Evolutionary conservation across 768 basidiomycete genomes (phyloP).

Genomic region (Auricularia sp.): DNA sequence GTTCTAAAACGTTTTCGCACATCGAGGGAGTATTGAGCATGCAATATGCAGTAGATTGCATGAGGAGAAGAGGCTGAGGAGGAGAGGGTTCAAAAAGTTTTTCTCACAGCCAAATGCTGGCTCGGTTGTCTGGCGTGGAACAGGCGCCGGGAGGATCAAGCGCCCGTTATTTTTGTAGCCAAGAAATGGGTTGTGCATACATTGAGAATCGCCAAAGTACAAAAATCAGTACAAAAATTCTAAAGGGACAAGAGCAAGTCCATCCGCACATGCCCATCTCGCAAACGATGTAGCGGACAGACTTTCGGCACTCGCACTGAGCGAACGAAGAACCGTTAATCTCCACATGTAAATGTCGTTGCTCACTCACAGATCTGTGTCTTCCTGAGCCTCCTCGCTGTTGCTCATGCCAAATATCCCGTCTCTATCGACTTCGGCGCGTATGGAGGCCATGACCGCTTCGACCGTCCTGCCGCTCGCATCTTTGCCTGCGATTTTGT

Average conservation of each 20-base stretch:
- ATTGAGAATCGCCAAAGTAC: not conserved
- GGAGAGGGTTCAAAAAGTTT: no score
- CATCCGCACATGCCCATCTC: constrained; percentile 45
- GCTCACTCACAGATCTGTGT: constrained; percentile 10
- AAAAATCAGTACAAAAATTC: not conserved
- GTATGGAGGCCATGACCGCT: constrained; percentile 47
- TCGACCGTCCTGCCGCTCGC: constrained; percentile 39
- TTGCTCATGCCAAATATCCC: constrained; percentile 28
- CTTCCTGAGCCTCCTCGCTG: constrained; percentile 26
- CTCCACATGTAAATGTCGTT: not conserved
- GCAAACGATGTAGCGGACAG: constrained; percentile 38
- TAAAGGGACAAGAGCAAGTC: constrained; percentile 40
- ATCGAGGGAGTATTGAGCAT: no score
- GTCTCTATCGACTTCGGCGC: constrained; percentile 50
- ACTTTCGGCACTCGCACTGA: constrained; percentile 37
- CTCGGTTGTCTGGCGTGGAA: no score
- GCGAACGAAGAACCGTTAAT: not conserved
- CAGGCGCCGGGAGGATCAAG: no score
- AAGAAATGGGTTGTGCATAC: no score
- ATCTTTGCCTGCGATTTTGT: constrained; percentile 11
- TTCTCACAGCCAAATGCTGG: no score
- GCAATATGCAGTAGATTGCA: no score
- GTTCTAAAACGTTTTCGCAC: no score
- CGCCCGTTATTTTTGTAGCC: no score
- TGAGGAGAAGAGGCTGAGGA: no score